phyloP scores from a whole-genome alignment of 257 asterid species.

The Nicotiana tomentosiformis region DNA sequence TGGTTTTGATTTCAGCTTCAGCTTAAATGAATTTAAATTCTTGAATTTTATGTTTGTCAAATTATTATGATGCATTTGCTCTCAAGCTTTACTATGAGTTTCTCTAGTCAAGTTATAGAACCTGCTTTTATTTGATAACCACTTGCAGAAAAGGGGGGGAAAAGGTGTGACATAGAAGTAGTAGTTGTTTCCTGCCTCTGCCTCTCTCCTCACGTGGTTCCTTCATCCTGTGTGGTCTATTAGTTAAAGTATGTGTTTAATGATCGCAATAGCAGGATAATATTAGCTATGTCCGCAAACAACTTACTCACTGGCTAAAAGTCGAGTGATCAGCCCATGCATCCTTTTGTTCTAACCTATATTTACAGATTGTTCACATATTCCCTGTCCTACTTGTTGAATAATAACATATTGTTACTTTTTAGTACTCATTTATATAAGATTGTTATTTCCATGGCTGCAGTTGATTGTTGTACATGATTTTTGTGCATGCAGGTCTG shows the following conservation, averaged over 20 bases:
- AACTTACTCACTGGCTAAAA: no score
- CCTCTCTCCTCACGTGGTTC: no score
- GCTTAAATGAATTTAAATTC: background rate
- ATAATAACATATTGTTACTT: background rate
- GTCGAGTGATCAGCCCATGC: background rate
- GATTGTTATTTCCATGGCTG: background rate
- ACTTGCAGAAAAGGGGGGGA: background rate
- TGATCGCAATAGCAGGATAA: no score
- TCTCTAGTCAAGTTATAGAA: background rate
- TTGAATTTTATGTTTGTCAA: background rate
- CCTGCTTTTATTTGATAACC: background rate
- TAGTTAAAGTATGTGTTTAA: no score
- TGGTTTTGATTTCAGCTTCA: background rate
- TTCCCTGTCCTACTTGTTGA: slow-evolving; percentile 1
- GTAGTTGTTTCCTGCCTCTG: no score
- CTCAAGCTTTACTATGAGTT: background rate
- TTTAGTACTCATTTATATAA: background rate
- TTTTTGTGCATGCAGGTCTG: slow-evolving; percentile 57
- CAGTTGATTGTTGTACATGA: slow-evolving; percentile 2
- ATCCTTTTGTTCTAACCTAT: background rate
- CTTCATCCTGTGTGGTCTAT: no score
- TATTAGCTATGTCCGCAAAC: no score
- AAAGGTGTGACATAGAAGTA: no score
- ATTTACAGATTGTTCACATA: background rate
- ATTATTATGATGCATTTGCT: background rate